phyloP scores from a whole-genome alignment of 1,284 basidiomycete species.

The Volvariella volvacea region DNA sequence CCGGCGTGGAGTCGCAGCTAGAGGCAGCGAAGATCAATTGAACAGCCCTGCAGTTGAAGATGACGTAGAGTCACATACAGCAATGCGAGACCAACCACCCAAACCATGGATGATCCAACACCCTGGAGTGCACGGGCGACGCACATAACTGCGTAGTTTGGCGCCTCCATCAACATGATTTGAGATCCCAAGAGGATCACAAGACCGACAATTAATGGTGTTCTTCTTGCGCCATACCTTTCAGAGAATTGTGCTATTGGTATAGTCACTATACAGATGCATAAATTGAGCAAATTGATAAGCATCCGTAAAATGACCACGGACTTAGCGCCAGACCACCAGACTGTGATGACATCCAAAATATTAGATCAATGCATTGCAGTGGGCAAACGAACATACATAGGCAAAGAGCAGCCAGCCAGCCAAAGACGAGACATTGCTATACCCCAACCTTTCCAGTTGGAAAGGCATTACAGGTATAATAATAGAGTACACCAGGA shows the following conservation, averaged over 20 bases:
- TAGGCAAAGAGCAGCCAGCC: constrained; percentile 65
- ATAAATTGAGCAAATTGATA: neutral
- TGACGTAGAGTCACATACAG: constrained; percentile 35
- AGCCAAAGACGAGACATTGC: constrained; percentile 46
- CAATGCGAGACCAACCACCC: constrained; percentile 70
- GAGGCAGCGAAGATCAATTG: constrained; percentile 8
- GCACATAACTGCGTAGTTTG: constrained; percentile 64
- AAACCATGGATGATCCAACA: constrained; percentile 66
- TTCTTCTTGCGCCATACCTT: constrained; percentile 43
- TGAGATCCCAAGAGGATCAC: constrained; percentile 50
- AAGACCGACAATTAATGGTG: constrained; percentile 56
- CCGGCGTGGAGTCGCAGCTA: constrained; percentile 66
- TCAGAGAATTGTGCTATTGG: constrained; percentile 68
- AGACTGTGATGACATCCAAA: constrained; percentile 26
- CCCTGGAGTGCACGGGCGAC: constrained; percentile 70
- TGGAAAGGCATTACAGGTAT: constrained; percentile 76
- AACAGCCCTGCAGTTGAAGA: constrained; percentile 4
- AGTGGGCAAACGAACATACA: constrained; percentile 21
- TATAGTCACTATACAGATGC: constrained; percentile 46
- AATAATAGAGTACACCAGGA: constrained; percentile 63
- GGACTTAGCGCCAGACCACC: constrained; percentile 43
- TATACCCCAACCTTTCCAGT: constrained; percentile 49
- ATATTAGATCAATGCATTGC: neutral
- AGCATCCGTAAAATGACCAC: constrained; percentile 14
- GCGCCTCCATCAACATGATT: constrained; percentile 74